Base-by-base conservation (phyloP, 352 stramenopile genomes). In the Globisporangium emineosum region DNA sequence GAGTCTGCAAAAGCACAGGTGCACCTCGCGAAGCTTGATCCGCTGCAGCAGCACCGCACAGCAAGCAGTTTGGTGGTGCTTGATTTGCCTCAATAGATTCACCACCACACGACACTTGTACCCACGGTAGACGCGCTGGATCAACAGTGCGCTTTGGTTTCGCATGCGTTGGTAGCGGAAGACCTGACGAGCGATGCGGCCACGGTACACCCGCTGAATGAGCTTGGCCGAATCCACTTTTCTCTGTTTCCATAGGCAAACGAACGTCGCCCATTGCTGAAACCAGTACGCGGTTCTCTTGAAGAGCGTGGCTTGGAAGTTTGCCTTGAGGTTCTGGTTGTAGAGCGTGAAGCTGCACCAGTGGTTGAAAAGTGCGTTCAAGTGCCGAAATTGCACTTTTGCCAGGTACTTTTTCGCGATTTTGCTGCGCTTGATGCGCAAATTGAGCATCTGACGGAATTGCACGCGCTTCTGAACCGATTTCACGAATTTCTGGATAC, bases 191-290 rank as follows among this genome's bases (percentile, higher is more conserved):
- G 73, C 83, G 0, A 84, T 29, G 40, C 79, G 74, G 35, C 82
- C 81, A 30, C 82, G 69, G 64, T 84, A 90, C 35, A 86, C 63
- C 10, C 82, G 71, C 62, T 94, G 86, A n/a, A 93, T 79, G 3
- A 83, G 62, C 23, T 75, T 23, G 0, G 76, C 76, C 3, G 75
- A 62, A 4, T 70, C 54, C 0, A 82, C 40, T 10, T 70, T 76
- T 8, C 51, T 55, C 2, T 56, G 30, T 40, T 83, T 85, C 35
- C 60, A 77, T 2, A 50, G 21, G 8, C 30, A 19, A 0, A 78
- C 53, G 65, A 81, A 90, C 1, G 9, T 1, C 0, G 67, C 19
- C 86, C 86, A 94, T 7, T 68, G 69, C 0, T 70, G 52, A 33
- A 90, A 86, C 76, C 81, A 91, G 5, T 77, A 55, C 0, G 29